Base-by-base conservation (phyloP, 768 basidiomycete genomes). In the Asterophora parasitica region DNA sequence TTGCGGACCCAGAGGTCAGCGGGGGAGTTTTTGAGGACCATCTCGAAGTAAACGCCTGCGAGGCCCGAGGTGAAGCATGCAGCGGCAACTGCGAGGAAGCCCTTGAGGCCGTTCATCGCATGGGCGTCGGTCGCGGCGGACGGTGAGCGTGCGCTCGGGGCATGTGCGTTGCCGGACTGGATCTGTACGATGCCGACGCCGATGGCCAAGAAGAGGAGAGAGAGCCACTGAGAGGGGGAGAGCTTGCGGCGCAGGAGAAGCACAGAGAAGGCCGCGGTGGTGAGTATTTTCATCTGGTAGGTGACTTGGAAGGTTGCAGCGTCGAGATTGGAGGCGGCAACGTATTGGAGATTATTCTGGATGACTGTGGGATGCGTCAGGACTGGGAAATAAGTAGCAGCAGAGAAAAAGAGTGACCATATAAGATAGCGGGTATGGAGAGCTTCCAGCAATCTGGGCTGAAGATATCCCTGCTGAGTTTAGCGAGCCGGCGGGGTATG, bases 31-130 rank as follows among this genome's bases (percentile, higher is more conserved):
- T 95, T 98, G 55, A 94, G 73, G 30, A 93, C 92, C 88, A 95
- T 93, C 70, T 98, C 95, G 57, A 98, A 98, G 70, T 98, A 98
- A 20, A 97, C 94, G 5, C 94, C 94, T 0, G 94, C 94, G 37
- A 98, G 81, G 19, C 95, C 95, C 0, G 92, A 95, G 0, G 94
- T 96, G 63, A 95, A 82, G 71, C 95, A 98, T 0, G 95, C 93
- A 11, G 85, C 81, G 6, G 81, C 76, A 43, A 98, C 94, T 1
- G 95, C 95, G 40, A 88, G 61, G 67, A 98, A 94, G 0, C 95
- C 95, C 52, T 82, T 91, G 51, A 86, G 62, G 7, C 85, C 81
- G 52, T 83, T 78, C 91, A 96, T 94, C 30, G 77, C 71, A 54
- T 81, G 76, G 4, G 63, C 59, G 36, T 67, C 59, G 0, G n/a